Evolutionary conservation across 768 basidiomycete genomes (phyloP).

Genomic region (Crucibulum laeve): DNA sequence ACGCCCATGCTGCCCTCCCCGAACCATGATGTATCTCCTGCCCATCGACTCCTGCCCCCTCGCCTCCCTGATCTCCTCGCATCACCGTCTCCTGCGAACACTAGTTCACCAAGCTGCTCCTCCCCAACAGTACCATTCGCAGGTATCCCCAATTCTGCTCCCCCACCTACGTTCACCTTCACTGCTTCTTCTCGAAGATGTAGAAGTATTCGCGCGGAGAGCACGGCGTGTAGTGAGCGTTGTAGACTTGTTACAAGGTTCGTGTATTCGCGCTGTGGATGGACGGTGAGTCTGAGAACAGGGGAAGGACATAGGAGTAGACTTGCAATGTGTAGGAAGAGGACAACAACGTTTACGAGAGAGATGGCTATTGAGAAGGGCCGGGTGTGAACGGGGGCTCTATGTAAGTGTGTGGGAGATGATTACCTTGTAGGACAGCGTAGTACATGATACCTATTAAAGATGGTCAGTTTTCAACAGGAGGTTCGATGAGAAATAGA

Average conservation of each 20-base stretch:
- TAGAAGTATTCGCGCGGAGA: constrained; percentile 1
- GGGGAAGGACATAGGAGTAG: neutral
- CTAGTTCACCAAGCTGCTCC: neutral
- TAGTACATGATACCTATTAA: neutral
- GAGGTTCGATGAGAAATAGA: too few relatives aligned
- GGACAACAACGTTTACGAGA: neutral
- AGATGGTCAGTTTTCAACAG: too few relatives aligned
- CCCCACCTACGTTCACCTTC: neutral
- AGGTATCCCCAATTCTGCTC: too few relatives aligned
- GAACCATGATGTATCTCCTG: neutral
- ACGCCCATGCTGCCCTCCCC: neutral
- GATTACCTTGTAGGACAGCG: too few relatives aligned
- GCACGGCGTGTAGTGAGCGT: neutral
- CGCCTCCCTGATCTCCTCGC: too few relatives aligned
- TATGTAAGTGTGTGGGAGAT: too few relatives aligned
- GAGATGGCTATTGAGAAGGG: neutral
- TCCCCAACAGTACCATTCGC: neutral
- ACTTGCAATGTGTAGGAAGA: neutral
- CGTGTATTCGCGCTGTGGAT: neutral
- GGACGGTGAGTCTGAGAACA: neutral
- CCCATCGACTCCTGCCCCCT: neutral
- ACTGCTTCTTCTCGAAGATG: constrained; percentile 1
- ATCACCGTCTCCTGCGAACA: neutral
- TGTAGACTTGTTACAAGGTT: constrained; percentile 1
- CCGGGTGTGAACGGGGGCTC: too few relatives aligned